These are phyloP conservation scores for Tetrahymena borealis DNA, from an alignment of 73 alveolate genomes.

Conservation along the genomic window DNA sequence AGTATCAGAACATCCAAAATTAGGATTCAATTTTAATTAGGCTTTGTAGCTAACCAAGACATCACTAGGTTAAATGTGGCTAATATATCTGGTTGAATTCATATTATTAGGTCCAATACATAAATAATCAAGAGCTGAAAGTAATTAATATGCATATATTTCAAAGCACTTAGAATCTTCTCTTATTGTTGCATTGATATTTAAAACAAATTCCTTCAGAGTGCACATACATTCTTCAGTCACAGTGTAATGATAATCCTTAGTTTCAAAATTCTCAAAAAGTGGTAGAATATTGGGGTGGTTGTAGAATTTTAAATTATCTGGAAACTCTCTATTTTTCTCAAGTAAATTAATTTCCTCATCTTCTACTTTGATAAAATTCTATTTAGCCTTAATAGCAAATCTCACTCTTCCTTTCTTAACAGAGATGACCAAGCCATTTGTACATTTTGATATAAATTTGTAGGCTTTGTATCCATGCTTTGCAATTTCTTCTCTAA, in stretches of 20 bases:
- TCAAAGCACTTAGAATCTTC: not conserved
- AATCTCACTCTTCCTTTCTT: not conserved
- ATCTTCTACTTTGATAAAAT: not conserved
- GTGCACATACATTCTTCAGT: not conserved
- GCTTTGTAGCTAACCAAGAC: not conserved
- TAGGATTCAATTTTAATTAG: not conserved
- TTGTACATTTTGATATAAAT: not conserved
- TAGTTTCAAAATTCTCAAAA: not conserved
- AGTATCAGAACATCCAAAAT: not conserved
- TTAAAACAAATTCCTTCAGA: not conserved
- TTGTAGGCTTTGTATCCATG: not conserved
- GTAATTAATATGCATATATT: not conserved
- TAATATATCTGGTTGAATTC: not conserved
- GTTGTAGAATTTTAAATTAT: not conserved
- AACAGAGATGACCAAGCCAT: not conserved
- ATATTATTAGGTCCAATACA: not conserved
- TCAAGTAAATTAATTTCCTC: not conserved
- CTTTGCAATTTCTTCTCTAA: not conserved
- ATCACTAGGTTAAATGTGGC: not conserved
- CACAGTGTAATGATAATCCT: not conserved
- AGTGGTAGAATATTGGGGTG: not conserved
- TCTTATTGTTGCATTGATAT: not conserved
- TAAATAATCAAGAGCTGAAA: not conserved
- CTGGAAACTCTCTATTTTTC: not conserved
- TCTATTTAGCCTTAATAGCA: not conserved